phyloP scores from a whole-genome alignment of 352 stramenopile genomes.

The Phytophthora meadii region DNA sequence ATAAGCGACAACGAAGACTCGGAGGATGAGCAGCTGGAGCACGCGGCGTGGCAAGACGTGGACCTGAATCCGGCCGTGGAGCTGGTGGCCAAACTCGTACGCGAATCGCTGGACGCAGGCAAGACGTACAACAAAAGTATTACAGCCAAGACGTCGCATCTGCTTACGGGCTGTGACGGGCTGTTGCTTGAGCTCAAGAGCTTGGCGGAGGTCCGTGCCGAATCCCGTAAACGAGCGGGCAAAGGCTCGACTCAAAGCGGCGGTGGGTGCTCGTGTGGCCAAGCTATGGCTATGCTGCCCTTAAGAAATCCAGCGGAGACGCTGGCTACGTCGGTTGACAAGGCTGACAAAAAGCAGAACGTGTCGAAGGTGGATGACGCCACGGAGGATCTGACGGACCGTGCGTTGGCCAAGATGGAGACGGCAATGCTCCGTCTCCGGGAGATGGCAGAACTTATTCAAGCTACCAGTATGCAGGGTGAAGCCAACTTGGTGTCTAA shows the following conservation, averaged over 20 bases:
- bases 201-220: slow-evolving; percentile 62
- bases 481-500: slow-evolving; percentile 84
- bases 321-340: slow-evolving; percentile 16
- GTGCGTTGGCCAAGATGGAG: slow-evolving; percentile 78
- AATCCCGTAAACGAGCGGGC: slow-evolving; percentile 50
- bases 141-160: slow-evolving; percentile 79
- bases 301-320: slow-evolving; percentile 32
- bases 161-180: slow-evolving; percentile 79
- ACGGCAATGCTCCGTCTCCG: slow-evolving; percentile 70
- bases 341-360: slow-evolving; percentile 12
- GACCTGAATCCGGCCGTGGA: slow-evolving; percentile 86
- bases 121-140: slow-evolving; percentile 91
- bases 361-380: slow-evolving; percentile 52
- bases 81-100: slow-evolving; percentile 65
- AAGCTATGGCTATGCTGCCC: slow-evolving; percentile 72
- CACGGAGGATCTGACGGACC: slow-evolving; percentile 83
- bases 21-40: slow-evolving; percentile 83
- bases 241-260: slow-evolving; percentile 42
- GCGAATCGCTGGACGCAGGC: slow-evolving; percentile 73
- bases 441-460: slow-evolving; percentile 82
- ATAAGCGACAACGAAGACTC: slow-evolving; percentile 84
- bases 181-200: slow-evolving; percentile 82
- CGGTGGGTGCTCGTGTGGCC: slow-evolving; percentile 58
- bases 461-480: slow-evolving; percentile 86
- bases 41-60: slow-evolving; percentile 80